Conservation (phyloP, 768 basidiomycete species). For the Gymnopilus junonius region DNA sequence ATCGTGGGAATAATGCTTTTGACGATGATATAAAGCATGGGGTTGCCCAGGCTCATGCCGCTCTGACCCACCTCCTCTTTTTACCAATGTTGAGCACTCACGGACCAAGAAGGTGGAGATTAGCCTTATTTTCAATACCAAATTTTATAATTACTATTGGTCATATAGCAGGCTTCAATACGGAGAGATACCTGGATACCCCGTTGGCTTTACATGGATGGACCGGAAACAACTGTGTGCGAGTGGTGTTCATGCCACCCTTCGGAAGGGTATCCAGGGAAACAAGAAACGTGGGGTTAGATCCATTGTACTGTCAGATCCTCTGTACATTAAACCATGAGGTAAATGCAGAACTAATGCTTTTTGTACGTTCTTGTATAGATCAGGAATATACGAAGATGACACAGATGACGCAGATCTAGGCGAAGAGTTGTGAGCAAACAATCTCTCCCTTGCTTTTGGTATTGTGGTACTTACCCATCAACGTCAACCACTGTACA, state of each 20-base stretch:
- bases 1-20: not conserved
- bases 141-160: not conserved
- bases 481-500: constrained; percentile 4
- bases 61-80: too few relatives aligned
- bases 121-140: not conserved
- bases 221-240: not conserved
- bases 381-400: constrained; percentile 23
- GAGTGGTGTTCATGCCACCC: not conserved
- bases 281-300: constrained; percentile 3
- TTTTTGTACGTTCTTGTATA: not conserved
- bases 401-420: constrained; percentile 23
- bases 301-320: constrained; percentile 12
- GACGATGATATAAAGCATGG: too few relatives aligned
- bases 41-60: too few relatives aligned
- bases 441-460: not conserved
- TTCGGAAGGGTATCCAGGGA: constrained; percentile 12
- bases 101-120: not conserved
- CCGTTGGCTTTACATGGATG: constrained; percentile 6
- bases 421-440: constrained; percentile 22
- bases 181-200: constrained; percentile 10
- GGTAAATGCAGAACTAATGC: not conserved
- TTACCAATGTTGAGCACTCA: not conserved
- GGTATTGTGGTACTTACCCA: not conserved
- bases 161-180: not conserved
- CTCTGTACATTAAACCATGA: not conserved